A percentile compares a stretch with the other conserved stretches of the same genome.
Conservation (phyloP, 805 yeast genomes). For the Barnettozyma siamensis region DNA sequence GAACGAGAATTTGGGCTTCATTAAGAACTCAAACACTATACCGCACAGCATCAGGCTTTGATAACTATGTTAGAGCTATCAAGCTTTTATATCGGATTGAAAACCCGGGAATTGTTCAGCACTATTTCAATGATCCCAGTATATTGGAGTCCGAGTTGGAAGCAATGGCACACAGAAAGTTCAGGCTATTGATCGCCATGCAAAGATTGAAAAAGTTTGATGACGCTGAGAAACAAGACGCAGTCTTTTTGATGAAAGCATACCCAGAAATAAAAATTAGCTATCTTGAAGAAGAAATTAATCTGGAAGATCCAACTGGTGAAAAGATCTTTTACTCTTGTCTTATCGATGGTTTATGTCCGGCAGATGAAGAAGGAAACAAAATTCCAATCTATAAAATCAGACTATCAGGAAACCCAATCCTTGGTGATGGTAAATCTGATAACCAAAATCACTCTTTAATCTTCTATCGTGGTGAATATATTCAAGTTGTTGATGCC, state of each 20-base stretch:
- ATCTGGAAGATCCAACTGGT: conserved; percentile 21
- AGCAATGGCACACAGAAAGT: conserved; percentile 73
- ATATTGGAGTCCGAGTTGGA: conserved; percentile 61
- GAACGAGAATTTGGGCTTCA: conserved; percentile 88
- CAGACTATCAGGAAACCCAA: conserved; percentile 89
- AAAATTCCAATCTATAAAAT: conserved; percentile 60
- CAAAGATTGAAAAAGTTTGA: conserved; percentile 69
- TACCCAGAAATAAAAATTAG: conserved; percentile 64
- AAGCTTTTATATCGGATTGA: conserved; percentile 65
- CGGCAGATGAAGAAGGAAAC: conserved; percentile 46
- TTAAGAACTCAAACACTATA: conserved; percentile 77
- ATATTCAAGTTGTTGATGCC: conserved; percentile 91
- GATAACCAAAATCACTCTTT: conserved; percentile 90
- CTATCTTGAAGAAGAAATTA: conserved; percentile 42
- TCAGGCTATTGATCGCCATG: conserved; percentile 79
- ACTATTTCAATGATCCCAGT: conserved; percentile 42
- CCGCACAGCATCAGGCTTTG: conserved; percentile 78
- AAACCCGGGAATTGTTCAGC: conserved; percentile 45
- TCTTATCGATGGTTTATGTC: conserved; percentile 56
- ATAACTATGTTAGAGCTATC: conserved; percentile 71
- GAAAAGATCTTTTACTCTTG: conserved; percentile 52
- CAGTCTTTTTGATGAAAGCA: conserved; percentile 59
- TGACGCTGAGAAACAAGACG: conserved; percentile 60
- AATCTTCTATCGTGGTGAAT: conserved; percentile 88
- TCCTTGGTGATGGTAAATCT: conserved; percentile 92